phyloP scores from a whole-genome alignment of 352 stramenopile genomes.

The Phytophthora pinifolia region DNA sequence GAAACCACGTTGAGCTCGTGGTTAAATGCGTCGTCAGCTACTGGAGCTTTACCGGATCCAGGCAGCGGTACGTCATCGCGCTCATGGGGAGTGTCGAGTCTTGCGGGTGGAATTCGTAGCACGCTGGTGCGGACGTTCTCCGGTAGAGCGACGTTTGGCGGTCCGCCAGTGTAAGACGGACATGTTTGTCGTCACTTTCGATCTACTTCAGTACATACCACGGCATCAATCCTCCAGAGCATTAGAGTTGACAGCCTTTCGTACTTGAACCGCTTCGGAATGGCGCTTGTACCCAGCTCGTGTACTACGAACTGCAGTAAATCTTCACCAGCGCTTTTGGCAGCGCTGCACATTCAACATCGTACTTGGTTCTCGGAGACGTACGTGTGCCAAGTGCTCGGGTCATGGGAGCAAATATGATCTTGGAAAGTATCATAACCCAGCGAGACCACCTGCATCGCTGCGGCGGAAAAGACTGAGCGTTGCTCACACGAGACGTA shows the following conservation, averaged over 20 bases:
- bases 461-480: conserved; percentile 55
- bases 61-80: conserved; percentile 20
- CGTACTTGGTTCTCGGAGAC: conserved; percentile 32
- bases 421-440: conserved; percentile 57
- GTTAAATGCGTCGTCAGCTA: conserved; percentile 22
- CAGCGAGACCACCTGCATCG: conserved; percentile 47
- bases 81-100: conserved; percentile 25
- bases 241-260: conserved; percentile 44
- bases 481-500: conserved; percentile 49
- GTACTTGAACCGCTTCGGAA: conserved; percentile 48
- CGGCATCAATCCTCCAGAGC: conserved; percentile 46
- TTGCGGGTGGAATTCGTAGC: conserved; percentile 31
- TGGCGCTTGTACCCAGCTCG: conserved; percentile 12
- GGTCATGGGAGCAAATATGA: conserved; percentile 41
- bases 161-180: conserved; percentile 10
- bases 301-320: conserved; percentile 36
- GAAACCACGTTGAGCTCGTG: conserved; percentile 38
- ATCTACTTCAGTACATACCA: conserved; percentile 24
- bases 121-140: conserved; percentile 37
- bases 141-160: conserved; percentile 15
- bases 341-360: conserved; percentile 18
- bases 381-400: conserved; percentile 14
- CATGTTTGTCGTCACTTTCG: neutral
- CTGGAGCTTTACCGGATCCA: conserved; percentile 1
- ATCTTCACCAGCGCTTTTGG: neutral